Conservation (phyloP, 2,329 filamentous ascomycete species). For the Talaromyces pinophilus region DNA sequence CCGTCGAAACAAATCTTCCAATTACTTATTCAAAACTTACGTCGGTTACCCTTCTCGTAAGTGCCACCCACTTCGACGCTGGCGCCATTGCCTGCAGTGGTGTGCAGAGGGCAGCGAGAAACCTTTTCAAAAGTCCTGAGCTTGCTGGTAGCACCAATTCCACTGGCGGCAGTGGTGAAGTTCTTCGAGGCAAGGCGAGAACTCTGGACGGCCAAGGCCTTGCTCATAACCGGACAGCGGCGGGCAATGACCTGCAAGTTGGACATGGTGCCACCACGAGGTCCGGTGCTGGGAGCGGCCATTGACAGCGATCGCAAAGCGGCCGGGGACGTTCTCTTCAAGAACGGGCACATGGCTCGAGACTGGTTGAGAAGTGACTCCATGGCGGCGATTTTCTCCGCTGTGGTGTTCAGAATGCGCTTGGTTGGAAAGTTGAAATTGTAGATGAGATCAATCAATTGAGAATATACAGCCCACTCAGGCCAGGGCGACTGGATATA, state of each 20-base stretch:
- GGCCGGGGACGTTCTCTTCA: constrained; percentile 90
- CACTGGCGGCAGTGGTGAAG: constrained; percentile 40
- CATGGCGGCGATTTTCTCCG: constrained; percentile 51
- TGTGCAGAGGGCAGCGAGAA: constrained; percentile 70
- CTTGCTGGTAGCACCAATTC: constrained; percentile 30
- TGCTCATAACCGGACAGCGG: constrained; percentile 98
- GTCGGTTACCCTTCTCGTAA: constrained; percentile 53
- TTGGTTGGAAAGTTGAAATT: not conserved
- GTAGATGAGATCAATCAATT: too few species aligned
- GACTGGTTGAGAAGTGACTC: constrained; percentile 93
- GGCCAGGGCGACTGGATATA: not conserved
- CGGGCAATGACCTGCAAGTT: constrained; percentile 92
- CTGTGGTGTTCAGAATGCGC: not conserved
- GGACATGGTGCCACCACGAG: constrained; percentile 89
- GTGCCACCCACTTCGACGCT: constrained; percentile 63
- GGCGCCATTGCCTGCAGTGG: constrained; percentile 74
- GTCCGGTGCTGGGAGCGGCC: constrained; percentile 63
- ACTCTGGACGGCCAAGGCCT: constrained; percentile 85
- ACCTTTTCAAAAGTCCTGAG: constrained; percentile 53
- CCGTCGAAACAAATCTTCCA: not conserved
- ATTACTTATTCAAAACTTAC: constrained; percentile 37
- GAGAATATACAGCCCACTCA: not conserved
- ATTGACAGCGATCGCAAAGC: constrained; percentile 81
- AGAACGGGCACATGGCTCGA: constrained; percentile 94
- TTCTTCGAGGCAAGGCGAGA: constrained; percentile 45